Evolutionary conservation across 345 rosid genomes (phyloP).

Genomic region (Salix udensis): DNA sequence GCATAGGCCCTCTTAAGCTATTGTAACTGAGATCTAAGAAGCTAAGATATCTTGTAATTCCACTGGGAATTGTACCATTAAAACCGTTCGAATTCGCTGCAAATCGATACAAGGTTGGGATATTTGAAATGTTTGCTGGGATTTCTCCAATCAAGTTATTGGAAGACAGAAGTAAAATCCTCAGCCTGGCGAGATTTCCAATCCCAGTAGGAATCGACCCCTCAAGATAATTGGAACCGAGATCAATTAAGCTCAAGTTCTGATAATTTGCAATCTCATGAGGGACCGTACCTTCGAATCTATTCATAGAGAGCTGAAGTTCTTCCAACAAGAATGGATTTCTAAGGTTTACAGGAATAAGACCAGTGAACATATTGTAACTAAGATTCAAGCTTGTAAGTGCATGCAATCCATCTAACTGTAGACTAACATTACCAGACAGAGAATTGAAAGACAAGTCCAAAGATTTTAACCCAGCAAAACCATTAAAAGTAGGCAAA

Average conservation of each 20-base stretch:
- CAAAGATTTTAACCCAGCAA: constrained; percentile 46
- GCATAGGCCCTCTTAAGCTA: constrained; percentile 42
- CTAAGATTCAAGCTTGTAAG: constrained; percentile 49
- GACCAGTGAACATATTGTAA: constrained; percentile 33
- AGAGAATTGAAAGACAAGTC: constrained; percentile 53
- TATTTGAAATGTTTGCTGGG: constrained; percentile 39
- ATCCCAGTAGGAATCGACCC: constrained; percentile 52
- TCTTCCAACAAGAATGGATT: constrained; percentile 34
- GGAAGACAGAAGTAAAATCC: constrained; percentile 44
- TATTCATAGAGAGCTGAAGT: constrained; percentile 46
- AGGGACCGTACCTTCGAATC: constrained; percentile 44
- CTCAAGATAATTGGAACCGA: constrained; percentile 39
- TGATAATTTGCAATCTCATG: constrained; percentile 27
- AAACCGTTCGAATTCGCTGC: constrained; percentile 56
- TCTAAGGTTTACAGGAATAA: constrained; percentile 43
- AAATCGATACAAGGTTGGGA: constrained; percentile 47
- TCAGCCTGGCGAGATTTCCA: constrained; percentile 47
- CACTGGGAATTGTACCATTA: constrained; percentile 43
- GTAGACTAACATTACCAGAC: constrained; percentile 30
- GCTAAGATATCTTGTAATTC: constrained; percentile 42
- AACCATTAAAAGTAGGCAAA: constrained; percentile 47
- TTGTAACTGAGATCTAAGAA: constrained; percentile 61
- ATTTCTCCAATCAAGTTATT: constrained; percentile 45
- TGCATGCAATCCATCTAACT: constrained; percentile 46
- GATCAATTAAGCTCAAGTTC: constrained; percentile 47